phyloP scores from a whole-genome alignment of 2,329 filamentous ascomycete genomes.

The Cladophialophora psammophila region DNA sequence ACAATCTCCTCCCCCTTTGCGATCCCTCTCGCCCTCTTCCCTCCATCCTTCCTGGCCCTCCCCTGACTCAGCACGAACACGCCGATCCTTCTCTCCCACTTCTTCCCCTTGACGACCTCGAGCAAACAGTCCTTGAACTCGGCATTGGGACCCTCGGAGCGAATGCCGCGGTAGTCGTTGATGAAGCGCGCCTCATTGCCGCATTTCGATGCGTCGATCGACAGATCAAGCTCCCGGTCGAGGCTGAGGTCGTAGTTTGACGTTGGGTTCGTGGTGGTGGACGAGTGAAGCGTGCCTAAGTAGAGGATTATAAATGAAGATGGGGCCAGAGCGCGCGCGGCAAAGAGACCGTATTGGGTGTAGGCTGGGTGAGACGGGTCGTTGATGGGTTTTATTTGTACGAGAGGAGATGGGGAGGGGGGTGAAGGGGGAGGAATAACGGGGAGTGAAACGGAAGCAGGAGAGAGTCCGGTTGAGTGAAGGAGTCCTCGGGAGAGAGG shows the following conservation, averaged over 20 bases:
- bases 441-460: neutral
- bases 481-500: slow-evolving; percentile 16
- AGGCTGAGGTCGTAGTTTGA: slow-evolving; percentile 62
- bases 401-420: slow-evolving; percentile 39
- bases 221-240: slow-evolving; percentile 57
- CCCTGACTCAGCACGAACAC: slow-evolving; percentile 60
- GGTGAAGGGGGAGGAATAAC: slow-evolving; percentile 17
- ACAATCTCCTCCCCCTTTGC: slow-evolving; percentile 59
- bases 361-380: slow-evolving; percentile 55
- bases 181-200: slow-evolving; percentile 62
- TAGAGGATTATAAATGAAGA: slow-evolving; percentile 59
- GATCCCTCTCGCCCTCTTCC: slow-evolving; percentile 49
- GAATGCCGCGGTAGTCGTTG: slow-evolving; percentile 62
- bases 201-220: slow-evolving; percentile 56
- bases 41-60: slow-evolving; percentile 52
- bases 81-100: slow-evolving; percentile 55
- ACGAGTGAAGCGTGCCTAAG: slow-evolving; percentile 55
- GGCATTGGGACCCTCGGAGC: slow-evolving; percentile 44
- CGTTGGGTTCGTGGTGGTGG: slow-evolving; percentile 46
- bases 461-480: neutral
- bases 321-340: slow-evolving; percentile 58
- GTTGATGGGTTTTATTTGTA: slow-evolving; percentile 53
- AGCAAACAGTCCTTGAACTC: slow-evolving; percentile 54
- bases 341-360: slow-evolving; percentile 51
- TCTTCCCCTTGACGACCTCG: slow-evolving; percentile 38